A percentile compares a stretch with the other conserved stretches of the same genome.
Conservation (phyloP, 129 eudicot species). For the Silybum marianum region DNA sequence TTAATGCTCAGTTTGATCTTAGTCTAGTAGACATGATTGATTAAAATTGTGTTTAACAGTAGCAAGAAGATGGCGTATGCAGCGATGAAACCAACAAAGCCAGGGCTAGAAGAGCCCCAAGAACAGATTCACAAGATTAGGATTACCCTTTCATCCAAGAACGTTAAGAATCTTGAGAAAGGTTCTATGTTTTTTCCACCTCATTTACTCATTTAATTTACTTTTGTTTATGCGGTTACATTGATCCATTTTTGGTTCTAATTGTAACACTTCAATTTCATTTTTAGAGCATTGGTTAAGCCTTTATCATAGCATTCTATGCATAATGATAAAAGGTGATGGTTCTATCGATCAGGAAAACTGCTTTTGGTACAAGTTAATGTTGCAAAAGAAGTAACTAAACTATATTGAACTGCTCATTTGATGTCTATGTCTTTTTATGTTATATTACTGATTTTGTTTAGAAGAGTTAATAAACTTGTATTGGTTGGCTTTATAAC, state of each 20-base stretch:
- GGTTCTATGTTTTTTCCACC: slow-evolving; percentile 33
- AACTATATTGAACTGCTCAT: not conserved
- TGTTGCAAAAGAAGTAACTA: not conserved
- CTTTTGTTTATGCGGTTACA: not conserved
- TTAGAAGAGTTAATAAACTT: not conserved
- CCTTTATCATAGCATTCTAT: not conserved
- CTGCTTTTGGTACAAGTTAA: not conserved
- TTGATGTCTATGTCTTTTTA: not conserved
- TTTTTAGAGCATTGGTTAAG: not conserved
- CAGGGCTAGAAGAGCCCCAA: slow-evolving; percentile 79
- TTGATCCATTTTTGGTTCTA: not conserved
- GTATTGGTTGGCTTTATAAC: not conserved
- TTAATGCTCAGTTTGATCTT: not conserved
- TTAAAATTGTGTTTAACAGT: not conserved
- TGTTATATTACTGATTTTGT: not conserved
- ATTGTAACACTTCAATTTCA: not conserved
- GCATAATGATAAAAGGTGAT: not conserved
- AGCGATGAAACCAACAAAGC: slow-evolving; percentile 83
- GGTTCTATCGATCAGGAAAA: not conserved
- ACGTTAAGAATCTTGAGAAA: slow-evolving; percentile 91
- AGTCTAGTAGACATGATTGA: not conserved
- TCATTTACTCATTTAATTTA: not conserved
- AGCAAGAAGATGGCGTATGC: slow-evolving; percentile 69
- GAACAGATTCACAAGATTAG: slow-evolving; percentile 90
- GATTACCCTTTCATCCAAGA: slow-evolving; percentile 91